A percentile compares a stretch with the other conserved stretches of the same genome.
Conservation (phyloP, 257 asterid species). For the Ligustrum vulgare region DNA sequence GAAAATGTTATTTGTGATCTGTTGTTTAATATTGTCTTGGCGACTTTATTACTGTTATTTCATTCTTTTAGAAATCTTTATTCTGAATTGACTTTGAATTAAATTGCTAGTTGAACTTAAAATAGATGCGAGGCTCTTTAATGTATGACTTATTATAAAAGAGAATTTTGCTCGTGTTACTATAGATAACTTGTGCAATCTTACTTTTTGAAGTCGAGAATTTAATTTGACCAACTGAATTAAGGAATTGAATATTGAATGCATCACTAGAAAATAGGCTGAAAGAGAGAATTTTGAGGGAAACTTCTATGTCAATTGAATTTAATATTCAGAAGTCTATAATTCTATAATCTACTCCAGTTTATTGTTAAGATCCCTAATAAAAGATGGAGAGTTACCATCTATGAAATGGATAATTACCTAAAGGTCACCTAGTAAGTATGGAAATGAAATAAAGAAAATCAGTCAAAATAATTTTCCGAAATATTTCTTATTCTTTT, state of each 20-base stretch:
- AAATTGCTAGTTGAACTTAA: background rate
- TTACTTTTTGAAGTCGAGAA: background rate
- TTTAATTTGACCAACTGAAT: background rate
- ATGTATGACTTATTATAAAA: background rate
- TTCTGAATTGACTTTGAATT: background rate
- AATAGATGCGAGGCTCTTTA: background rate
- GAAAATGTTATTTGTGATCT: background rate
- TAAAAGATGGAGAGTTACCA: background rate
- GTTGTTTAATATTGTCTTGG: background rate
- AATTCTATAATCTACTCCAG: background rate
- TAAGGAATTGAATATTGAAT: background rate
- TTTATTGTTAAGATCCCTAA: background rate
- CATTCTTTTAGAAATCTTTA: background rate
- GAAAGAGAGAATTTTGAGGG: background rate
- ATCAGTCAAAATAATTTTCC: background rate
- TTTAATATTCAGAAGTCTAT: background rate
- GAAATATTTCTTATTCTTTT: background rate
- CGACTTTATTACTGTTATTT: background rate
- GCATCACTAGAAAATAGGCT: background rate
- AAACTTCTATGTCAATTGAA: background rate
- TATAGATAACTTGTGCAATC: background rate
- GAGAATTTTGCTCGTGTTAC: background rate
- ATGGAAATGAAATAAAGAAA: background rate
- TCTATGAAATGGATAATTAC: background rate
- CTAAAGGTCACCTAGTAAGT: background rate